Conservation (phyloP, 108 stramenopile species). For the Epithemia pelagica region DNA sequence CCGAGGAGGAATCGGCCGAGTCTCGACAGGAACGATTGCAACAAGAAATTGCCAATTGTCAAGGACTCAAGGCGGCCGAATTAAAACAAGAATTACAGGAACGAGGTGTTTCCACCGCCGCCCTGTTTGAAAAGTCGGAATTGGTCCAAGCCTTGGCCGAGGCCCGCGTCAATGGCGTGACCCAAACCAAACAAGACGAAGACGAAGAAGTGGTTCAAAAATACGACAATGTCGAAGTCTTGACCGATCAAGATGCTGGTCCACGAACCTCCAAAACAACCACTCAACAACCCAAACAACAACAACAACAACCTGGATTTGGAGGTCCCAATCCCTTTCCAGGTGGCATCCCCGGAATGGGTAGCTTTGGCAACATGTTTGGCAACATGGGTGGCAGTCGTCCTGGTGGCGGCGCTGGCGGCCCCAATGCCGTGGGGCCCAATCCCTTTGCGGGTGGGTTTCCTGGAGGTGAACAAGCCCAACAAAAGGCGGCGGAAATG, state of each 20-base stretch:
- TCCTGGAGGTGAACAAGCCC: conserved; percentile 38
- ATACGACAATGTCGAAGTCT: conserved; percentile 71
- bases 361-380: conserved; percentile 61
- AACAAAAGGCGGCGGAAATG: conserved; percentile 67
- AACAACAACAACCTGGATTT: conserved; percentile 11
- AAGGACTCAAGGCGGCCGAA: conserved; percentile 49
- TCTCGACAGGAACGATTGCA: conserved; percentile 38
- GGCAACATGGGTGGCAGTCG: conserved; percentile 48
- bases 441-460: conserved; percentile 25
- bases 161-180: conserved; percentile 51
- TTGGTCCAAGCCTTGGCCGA: conserved; percentile 72
- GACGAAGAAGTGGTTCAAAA: conserved; percentile 51
- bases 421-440: conserved; percentile 30
- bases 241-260: conserved; percentile 47
- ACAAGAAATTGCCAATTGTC: conserved; percentile 30
- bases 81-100: conserved; percentile 62
- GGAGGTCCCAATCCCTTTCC: conserved; percentile 40
- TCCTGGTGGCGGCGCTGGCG: too few species aligned
- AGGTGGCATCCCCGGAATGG: conserved; percentile 51
- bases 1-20: not conserved
- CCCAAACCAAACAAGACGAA: conserved; percentile 18
- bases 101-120: conserved; percentile 56
- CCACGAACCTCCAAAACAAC: conserved; percentile 8
- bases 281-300: not conserved
- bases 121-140: conserved; percentile 76